Base-by-base conservation (phyloP, 139 green algal genomes). In the Chlorella sp. region DNA sequence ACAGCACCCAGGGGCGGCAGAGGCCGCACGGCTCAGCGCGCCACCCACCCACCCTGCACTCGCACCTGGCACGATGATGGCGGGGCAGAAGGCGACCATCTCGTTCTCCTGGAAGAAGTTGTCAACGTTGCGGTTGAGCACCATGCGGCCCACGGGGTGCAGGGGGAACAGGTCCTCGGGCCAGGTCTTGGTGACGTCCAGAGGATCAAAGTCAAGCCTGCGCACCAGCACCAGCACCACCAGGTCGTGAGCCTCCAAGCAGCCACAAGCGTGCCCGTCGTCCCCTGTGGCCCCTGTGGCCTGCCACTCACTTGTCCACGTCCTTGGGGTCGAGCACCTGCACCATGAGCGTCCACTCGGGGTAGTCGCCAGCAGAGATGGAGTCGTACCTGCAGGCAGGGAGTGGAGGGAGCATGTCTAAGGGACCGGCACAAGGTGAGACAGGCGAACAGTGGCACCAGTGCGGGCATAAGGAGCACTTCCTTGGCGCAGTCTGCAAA, bases 281-380 rank as follows among this genome's bases (percentile, higher is more conserved):
- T n/a, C n/a, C n/a, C n/a, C n/a, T n/a, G n/a, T n/a, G n/a, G 27
- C 42, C 42, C 42, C 42, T 10, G 42, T 55, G 17, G 42, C 17
- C 42, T 26, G 31, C 17, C 3, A 33, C 82, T 77, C 64, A 90
- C 83, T 89, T 89, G 76, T 93, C 80, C 81, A 92, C 84, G 55
- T 97, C 88, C 24, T 80, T 81, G 1, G 84, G 84, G 66, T 95
- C 86, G 93, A 98, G 96, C 61, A 85, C 95, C 72, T 98, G 94
- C 71, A 98, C 93, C 73, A 84, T 84, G 27, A 98, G 86, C 55
- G 74, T 86, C 94, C 94, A 98, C 86, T 98, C 94, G 3, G 94
- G 94, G 77, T 97, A 98, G 70, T 98, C 87, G 20, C 92, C 92
- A 3, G 83, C 75, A 1, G 88, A 82, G 62, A 98, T 97, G 59